Conservation (phyloP, 352 stramenopile species). For the Phytophthora fragariaefolia region DNA sequence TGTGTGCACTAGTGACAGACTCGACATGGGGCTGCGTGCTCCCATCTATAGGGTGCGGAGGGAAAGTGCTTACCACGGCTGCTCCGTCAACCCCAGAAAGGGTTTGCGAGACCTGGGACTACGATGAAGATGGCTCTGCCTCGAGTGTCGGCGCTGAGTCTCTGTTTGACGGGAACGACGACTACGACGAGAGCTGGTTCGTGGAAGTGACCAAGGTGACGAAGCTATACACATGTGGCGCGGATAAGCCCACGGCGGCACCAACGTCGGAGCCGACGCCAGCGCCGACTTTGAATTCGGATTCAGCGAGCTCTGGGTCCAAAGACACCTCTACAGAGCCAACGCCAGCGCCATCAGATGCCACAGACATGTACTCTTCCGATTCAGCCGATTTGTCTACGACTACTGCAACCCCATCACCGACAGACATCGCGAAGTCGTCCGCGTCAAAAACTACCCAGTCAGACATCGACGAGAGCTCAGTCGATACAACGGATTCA, state of each 20-base stretch:
- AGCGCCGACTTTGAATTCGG: conserved; percentile 8
- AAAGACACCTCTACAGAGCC: background rate
- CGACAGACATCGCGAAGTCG: background rate
- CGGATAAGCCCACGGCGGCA: conserved; percentile 20
- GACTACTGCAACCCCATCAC: conserved; percentile 7
- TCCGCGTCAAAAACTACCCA: background rate
- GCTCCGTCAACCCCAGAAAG: conserved; percentile 4
- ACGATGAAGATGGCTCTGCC: conserved; percentile 16
- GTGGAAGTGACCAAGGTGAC: conserved; percentile 36
- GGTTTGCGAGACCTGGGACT: conserved; percentile 40
- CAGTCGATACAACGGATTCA: background rate
- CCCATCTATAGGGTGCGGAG: conserved; percentile 31
- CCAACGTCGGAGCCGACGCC: conserved; percentile 24
- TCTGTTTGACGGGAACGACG: conserved; percentile 29
- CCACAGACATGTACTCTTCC: background rate
- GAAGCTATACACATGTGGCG: conserved; percentile 26
- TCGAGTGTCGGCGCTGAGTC: conserved; percentile 15
- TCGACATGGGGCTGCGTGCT: conserved; percentile 50
- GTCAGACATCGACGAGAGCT: background rate
- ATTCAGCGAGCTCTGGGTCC: background rate
- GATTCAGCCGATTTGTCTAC: conserved; percentile 4
- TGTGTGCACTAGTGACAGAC: conserved; percentile 49
- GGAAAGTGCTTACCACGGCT: conserved; percentile 6
- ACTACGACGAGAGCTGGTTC: conserved; percentile 40
- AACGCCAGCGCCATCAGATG: conserved; percentile 16